Evolutionary conservation across 768 basidiomycete species (phyloP).

Genomic region (Lentinula boryana): DNA sequence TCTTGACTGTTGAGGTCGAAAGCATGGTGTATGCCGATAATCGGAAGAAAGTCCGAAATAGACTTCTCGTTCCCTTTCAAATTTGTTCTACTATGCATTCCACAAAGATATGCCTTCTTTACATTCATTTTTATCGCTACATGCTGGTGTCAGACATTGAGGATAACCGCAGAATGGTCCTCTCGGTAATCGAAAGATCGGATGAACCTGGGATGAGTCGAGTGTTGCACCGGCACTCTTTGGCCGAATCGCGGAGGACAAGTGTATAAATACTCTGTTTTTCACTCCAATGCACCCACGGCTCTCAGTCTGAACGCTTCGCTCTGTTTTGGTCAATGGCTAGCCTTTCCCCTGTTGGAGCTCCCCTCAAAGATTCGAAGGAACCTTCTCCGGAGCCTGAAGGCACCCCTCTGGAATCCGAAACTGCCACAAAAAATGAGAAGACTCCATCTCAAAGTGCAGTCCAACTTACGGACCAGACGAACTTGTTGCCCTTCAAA

Average conservation of each 20-base stretch:
- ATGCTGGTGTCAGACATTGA: no score
- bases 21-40: no score
- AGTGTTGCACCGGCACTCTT: not conserved
- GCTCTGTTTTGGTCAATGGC: not conserved
- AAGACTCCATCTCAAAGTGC: slow-evolving; percentile 4
- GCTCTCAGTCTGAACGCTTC: not conserved
- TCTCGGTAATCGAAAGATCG: no score
- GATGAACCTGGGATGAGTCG: not conserved
- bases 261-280: not conserved
- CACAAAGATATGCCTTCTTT: no score
- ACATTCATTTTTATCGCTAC: no score
- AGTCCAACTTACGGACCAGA: slow-evolving; percentile 58
- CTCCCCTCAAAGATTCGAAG: not conserved
- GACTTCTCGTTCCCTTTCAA: no score
- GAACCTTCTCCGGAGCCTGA: not conserved
- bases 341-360: not conserved
- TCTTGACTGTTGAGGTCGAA: no score
- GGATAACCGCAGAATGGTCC: no score
- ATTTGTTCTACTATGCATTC: no score
- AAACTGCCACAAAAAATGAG: not conserved
- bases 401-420: not conserved
- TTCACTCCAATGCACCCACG: not conserved
- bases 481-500: slow-evolving; percentile 63
- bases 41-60: no score
- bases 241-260: not conserved